Conservation (phyloP, 495 filamentous ascomycete species). For the Penicillium steckii region DNA sequence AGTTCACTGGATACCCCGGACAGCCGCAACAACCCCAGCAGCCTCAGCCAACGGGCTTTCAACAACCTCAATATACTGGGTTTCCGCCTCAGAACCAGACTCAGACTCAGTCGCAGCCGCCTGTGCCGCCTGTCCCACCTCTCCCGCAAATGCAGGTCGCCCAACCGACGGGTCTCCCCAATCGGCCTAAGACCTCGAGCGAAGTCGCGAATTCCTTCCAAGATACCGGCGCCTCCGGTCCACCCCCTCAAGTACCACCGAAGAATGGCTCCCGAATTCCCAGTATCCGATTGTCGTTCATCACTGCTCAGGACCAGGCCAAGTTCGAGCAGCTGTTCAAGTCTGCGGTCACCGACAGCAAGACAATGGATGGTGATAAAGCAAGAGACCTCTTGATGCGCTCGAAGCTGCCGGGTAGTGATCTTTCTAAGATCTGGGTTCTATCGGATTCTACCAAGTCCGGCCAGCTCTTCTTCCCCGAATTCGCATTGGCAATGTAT, state of each 20-base stretch:
- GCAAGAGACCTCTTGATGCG: slow-evolving; percentile 84
- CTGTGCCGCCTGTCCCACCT: not conserved
- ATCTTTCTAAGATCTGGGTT: slow-evolving; percentile 87
- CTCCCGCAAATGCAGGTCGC: slow-evolving; percentile 49
- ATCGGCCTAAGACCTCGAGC: slow-evolving; percentile 65
- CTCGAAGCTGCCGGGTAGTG: slow-evolving; percentile 80
- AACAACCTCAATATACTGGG: slow-evolving; percentile 42
- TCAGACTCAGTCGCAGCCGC: slow-evolving; percentile 15
- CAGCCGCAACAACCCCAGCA: slow-evolving; percentile 46
- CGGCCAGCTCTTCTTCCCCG: slow-evolving; percentile 93
- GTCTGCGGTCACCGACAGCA: slow-evolving; percentile 83
- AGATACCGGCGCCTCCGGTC: slow-evolving; percentile 20
- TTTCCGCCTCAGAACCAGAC: slow-evolving; percentile 37
- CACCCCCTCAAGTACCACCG: slow-evolving; percentile 54
- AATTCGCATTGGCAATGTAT: slow-evolving; percentile 98
- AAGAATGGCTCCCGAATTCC: slow-evolving; percentile 71
- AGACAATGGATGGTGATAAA: slow-evolving; percentile 88
- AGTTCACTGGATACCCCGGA: slow-evolving; percentile 56
- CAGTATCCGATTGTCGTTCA: slow-evolving; percentile 93
- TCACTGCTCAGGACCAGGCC: slow-evolving; percentile 91
- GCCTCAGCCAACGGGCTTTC: slow-evolving; percentile 7
- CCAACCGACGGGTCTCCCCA: slow-evolving; percentile 36
- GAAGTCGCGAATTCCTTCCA: slow-evolving; percentile 88
- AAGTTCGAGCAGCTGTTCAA: slow-evolving; percentile 99
- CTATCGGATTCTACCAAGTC: slow-evolving; percentile 97